Conservation (phyloP, 208 protist genomes). For the Wallacemonas sp. region DNA sequence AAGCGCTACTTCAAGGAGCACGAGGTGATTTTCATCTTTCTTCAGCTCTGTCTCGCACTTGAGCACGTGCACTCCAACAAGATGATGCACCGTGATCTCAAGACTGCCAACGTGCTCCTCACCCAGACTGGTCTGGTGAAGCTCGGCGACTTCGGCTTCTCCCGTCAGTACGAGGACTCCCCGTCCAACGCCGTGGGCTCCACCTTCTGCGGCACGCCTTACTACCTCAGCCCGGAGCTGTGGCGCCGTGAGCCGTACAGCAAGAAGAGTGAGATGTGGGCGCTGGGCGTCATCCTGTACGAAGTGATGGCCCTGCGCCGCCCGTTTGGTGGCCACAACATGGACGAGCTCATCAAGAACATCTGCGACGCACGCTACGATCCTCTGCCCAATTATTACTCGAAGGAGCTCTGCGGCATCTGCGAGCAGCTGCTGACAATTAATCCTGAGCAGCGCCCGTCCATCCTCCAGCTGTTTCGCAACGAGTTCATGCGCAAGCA, state of each 20-base stretch:
- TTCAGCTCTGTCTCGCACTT: constrained; percentile 81
- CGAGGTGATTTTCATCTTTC: constrained; percentile 84
- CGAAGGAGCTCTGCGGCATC: constrained; percentile 42
- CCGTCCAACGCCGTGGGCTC: constrained; percentile 81
- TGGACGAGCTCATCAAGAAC: constrained; percentile 84
- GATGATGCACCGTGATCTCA: constrained; percentile 90
- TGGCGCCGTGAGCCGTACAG: constrained; percentile 91
- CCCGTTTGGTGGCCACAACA: constrained; percentile 82
- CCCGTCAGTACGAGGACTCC: constrained; percentile 84
- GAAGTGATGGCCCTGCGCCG: constrained; percentile 83
- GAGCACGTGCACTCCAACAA: constrained; percentile 87
- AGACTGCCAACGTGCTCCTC: constrained; percentile 87
- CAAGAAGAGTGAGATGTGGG: constrained; percentile 94
- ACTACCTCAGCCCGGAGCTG: constrained; percentile 93
- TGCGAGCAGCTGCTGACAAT: constrained; percentile 62
- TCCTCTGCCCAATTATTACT: constrained; percentile 47
- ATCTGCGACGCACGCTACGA: constrained; percentile 61
- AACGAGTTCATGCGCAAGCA: constrained; percentile 60
- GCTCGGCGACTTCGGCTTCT: constrained; percentile 88
- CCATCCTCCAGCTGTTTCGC: constrained; percentile 62
- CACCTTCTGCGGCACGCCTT: constrained; percentile 88
- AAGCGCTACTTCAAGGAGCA: constrained; percentile 82
- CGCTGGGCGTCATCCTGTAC: constrained; percentile 83
- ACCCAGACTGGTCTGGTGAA: constrained; percentile 82
- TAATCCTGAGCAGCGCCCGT: constrained; percentile 56